A percentile compares a stretch with the other conserved stretches of the same genome.
These are phyloP conservation scores for Allium sativum DNA, from an alignment of 106 monocot species.

Conservation along the genomic window DNA sequence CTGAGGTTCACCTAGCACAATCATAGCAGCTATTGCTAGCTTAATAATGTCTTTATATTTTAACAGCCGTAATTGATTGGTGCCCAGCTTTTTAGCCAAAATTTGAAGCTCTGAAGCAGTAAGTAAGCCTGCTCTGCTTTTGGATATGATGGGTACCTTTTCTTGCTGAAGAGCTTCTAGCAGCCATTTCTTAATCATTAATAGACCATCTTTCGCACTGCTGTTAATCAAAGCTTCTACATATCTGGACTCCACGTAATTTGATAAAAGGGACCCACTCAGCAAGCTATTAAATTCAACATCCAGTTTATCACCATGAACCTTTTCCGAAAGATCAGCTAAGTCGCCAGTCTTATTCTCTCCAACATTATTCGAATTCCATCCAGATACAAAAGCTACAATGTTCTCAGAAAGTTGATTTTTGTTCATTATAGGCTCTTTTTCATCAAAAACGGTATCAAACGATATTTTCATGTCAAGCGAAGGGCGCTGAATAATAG, in stretches of 20 bases:
- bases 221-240: constrained; percentile 72
- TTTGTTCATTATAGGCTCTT: constrained; percentile 12
- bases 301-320: constrained; percentile 5
- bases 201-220: constrained; percentile 59
- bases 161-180: constrained; percentile 71
- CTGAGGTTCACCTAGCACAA: constrained; percentile 48
- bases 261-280: constrained; percentile 59
- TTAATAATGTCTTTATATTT: constrained; percentile 73
- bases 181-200: constrained; percentile 91
- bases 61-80: constrained; percentile 44
- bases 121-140: constrained; percentile 29
- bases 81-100: constrained; percentile 40
- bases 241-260: constrained; percentile 43
- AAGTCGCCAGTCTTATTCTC: constrained; percentile 11
- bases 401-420: constrained; percentile 41
- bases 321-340: constrained; percentile 18
- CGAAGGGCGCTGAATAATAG: constrained; percentile 23
- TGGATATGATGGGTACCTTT: constrained; percentile 41
- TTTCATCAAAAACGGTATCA: constrained; percentile 25
- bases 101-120: constrained; percentile 48
- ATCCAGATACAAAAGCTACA: constrained; percentile 57
- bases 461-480: constrained; percentile 69
- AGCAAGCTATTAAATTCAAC: constrained; percentile 17
- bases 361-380: constrained; percentile 38
- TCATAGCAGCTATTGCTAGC: constrained; percentile 67